Base-by-base conservation (phyloP, 2,329 filamentous ascomycete genomes). In the Sporothrix curviconia region DNA sequence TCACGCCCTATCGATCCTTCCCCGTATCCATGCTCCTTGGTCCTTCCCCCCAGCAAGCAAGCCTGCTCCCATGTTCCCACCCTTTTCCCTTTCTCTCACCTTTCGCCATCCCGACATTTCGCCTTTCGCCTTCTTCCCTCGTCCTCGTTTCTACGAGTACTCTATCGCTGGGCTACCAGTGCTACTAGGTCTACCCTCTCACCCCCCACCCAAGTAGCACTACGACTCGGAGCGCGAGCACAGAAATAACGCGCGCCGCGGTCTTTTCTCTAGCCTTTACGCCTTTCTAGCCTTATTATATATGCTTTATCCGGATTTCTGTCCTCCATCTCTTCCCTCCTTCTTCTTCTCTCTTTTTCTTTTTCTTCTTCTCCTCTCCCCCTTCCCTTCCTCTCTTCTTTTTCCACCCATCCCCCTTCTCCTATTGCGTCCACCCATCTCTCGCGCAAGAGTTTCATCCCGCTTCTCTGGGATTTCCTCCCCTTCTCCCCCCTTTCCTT, bases 181-280 rank as follows among this genome's bases (percentile, higher is more conserved):
- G 55, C 39, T 50, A 43, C 39, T 50, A 43, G 55, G 46, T 34
- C 55, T 51, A 36, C n/a, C 44, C 22, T 52, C 32, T 32, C 49
- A 44, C 56, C 47, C 56, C 50, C 52, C 59, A 60, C 56, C 59
- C 53, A 61, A n/a, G 57, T 59, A 51, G 47, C 43, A 55, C 34
- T 51, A 24, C 32, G 22, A 44, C 46, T 59, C 57, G 59, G 59
- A 60, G 59, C 55, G 57, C 57, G 57, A 59, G 57, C 59, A 37
- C 46, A 25, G 53, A 52, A 55, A 55, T 51, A 54, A 40, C 58
- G 56, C 57, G 59, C 55, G 56, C 58, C 50, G 37, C 51, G 59
- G 47, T 40, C 37, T 36, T 47, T 49, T 44, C 57, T 56, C 39
- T 46, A 43, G 15, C 12, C 28, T 40, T 25, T 14, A 14, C 14